These are phyloP conservation scores for Exsudoporus floridanus DNA, from an alignment of 1,284 basidiomycete genomes.

Conservation along the genomic window DNA sequence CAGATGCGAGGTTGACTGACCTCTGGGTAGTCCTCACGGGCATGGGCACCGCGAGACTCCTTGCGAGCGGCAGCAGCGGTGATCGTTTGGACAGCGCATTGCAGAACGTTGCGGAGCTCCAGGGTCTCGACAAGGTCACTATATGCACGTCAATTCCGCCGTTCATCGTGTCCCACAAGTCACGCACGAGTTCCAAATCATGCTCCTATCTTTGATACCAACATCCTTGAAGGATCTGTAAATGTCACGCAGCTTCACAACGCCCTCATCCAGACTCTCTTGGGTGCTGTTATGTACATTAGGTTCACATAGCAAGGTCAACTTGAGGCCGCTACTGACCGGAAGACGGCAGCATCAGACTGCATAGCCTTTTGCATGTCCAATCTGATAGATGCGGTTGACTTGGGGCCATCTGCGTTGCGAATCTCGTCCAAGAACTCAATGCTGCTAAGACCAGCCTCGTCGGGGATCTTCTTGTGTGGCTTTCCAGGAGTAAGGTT, in stretches of 20 bases:
- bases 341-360: constrained; percentile 87
- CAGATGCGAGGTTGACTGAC: constrained; percentile 41
- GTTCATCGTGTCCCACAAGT: neutral
- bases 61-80: constrained; percentile 93
- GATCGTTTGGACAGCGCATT: constrained; percentile 95
- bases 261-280: constrained; percentile 88
- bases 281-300: constrained; percentile 67
- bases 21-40: constrained; percentile 93
- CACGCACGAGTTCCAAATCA: constrained; percentile 97
- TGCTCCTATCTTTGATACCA: constrained; percentile 94
- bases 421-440: constrained; percentile 91
- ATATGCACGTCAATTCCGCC: constrained; percentile 17
- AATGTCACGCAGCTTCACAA: constrained; percentile 81
- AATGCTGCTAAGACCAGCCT: constrained; percentile 85
- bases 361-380: constrained; percentile 99
- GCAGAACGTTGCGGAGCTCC: constrained; percentile 94
- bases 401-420: constrained; percentile 77
- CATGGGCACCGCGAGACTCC: constrained; percentile 97
- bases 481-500: constrained; percentile 87
- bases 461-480: constrained; percentile 86
- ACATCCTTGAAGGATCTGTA: constrained; percentile 89
- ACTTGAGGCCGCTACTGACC: constrained; percentile 42
- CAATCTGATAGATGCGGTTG: constrained; percentile 88
- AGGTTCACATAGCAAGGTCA: constrained; percentile 1
- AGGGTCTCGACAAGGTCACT: constrained; percentile 96